Percentiles rank a stretch among this genome's conserved stretches.
Conservation (phyloP, 108 stramenopile species). For the Skeletonema menzelii region DNA sequence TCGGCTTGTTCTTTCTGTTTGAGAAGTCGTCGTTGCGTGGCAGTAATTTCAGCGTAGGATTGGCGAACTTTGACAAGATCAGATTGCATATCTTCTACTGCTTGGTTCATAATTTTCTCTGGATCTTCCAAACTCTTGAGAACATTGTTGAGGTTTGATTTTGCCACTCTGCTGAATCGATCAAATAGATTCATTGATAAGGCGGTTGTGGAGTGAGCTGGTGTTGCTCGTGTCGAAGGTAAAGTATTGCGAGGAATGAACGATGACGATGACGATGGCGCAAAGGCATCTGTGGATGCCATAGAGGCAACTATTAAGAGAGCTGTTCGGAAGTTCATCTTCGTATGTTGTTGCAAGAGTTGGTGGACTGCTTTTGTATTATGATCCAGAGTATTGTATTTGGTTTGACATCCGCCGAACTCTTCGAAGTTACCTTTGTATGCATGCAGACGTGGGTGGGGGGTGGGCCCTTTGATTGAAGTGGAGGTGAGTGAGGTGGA, state of each 20-base stretch:
- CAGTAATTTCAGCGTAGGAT: constrained; percentile 96
- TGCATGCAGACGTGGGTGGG: too few species aligned
- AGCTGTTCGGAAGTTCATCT: constrained; percentile 26
- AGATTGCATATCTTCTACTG: constrained; percentile 96
- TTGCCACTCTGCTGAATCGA: constrained; percentile 83
- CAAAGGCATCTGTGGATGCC: constrained; percentile 28
- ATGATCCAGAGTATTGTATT: not conserved
- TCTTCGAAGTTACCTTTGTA: too few species aligned
- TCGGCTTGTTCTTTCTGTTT: constrained; percentile 92
- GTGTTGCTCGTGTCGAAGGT: constrained; percentile 8
- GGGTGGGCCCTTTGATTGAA: too few species aligned
- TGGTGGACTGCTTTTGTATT: not conserved
- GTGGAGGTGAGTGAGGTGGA: not conserved
- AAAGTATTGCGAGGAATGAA: constrained; percentile 9
- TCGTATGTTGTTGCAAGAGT: too few species aligned
- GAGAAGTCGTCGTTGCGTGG: constrained; percentile 91
- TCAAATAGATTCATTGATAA: constrained; percentile 86
- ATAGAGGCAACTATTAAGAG: constrained; percentile 31
- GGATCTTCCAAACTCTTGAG: constrained; percentile 93
- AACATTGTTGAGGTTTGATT: constrained; percentile 91
- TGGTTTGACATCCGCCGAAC: not conserved
- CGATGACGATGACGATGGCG: constrained; percentile 12
- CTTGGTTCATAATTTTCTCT: constrained; percentile 96
- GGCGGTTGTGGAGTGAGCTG: constrained; percentile 17
- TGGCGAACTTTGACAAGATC: constrained; percentile 96